Conservation (phyloP, 2,329 filamentous ascomycete species). For the Pseudocercospora fijiensis region DNA sequence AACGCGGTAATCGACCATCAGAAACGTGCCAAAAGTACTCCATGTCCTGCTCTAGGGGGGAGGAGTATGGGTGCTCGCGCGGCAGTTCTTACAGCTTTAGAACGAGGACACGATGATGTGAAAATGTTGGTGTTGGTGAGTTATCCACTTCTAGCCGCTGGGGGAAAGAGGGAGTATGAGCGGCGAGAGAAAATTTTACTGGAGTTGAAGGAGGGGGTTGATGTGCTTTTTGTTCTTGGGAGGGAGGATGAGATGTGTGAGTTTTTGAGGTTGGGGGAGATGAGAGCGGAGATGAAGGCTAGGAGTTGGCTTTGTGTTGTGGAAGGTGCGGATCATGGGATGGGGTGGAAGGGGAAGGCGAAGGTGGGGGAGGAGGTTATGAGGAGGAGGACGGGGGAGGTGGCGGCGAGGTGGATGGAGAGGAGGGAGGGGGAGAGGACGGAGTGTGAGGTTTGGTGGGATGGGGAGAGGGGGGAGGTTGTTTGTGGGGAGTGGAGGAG, state of each 20-base stretch:
- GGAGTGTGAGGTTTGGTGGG: conserved; percentile 11
- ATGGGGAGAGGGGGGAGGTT: conserved; percentile 8
- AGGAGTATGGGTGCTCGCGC: conserved; percentile 48
- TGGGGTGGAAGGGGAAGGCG: conserved; percentile 14
- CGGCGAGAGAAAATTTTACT: conserved; percentile 43
- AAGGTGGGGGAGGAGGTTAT: background rate
- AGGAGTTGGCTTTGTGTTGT: conserved; percentile 41
- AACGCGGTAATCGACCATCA: conserved; percentile 38
- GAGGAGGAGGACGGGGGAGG: conserved; percentile 18
- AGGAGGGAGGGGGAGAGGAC: conserved; percentile 9
- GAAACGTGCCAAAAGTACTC: conserved; percentile 6
- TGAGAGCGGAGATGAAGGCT: conserved; percentile 42
- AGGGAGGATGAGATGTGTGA: conserved; percentile 41
- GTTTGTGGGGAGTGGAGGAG: conserved; percentile 5
- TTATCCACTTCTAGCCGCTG: conserved; percentile 44
- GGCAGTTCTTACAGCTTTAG: conserved; percentile 41
- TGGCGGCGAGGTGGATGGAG: conserved; percentile 21
- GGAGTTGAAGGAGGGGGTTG: conserved; percentile 32
- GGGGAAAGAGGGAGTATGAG: conserved; percentile 31
- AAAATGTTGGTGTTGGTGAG: conserved; percentile 41
- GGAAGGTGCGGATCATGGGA: conserved; percentile 28
- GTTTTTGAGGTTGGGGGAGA: conserved; percentile 31
- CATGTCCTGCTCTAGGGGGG: conserved; percentile 39
- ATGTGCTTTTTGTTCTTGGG: conserved; percentile 45
- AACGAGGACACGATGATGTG: conserved; percentile 13